Evolutionary conservation across 2,329 filamentous ascomycete species (phyloP).

Genomic region (Westerdykella ornata): DNA sequence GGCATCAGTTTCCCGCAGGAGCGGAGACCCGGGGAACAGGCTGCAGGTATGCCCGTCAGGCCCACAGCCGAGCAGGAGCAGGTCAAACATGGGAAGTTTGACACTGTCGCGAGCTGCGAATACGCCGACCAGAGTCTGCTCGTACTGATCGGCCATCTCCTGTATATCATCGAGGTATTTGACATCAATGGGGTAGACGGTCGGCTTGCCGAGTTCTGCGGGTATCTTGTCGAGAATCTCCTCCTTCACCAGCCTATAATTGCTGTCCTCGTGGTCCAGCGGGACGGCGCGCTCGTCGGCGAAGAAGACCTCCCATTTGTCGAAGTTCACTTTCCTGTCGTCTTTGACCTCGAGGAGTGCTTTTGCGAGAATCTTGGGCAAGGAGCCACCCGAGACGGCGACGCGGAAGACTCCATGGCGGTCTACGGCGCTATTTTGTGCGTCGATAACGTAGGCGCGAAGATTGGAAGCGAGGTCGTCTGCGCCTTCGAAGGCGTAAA

Average conservation of each 20-base stretch:
- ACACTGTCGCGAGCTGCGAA: conserved; percentile 93
- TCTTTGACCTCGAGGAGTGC: conserved; percentile 61
- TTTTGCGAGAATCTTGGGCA: conserved; percentile 80
- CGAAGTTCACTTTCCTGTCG: conserved; percentile 65
- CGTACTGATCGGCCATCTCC: conserved; percentile 89
- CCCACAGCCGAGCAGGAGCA: conserved; percentile 86
- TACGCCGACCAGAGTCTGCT: conserved; percentile 73
- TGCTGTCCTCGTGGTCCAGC: conserved; percentile 86
- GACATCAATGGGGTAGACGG: conserved; percentile 72
- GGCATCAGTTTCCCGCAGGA: conserved; percentile 77
- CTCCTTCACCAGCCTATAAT: conserved; percentile 79
- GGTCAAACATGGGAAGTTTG: conserved; percentile 88
- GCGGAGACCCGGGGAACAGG: conserved; percentile 81
- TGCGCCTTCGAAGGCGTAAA: conserved; percentile 71
- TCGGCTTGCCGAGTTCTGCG: conserved; percentile 56
- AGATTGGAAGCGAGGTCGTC: conserved; percentile 68
- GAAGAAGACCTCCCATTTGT: conserved; percentile 97
- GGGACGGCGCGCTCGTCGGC: conserved; percentile 94
- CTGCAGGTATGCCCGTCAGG: conserved; percentile 97
- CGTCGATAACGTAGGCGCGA: conserved; percentile 73
- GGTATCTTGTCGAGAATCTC: conserved; percentile 89
- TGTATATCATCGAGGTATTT: conserved; percentile 67
- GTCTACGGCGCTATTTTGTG: conserved; percentile 69
- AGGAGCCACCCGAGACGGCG: conserved; percentile 85
- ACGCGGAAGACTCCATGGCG: conserved; percentile 85